Base-by-base conservation (phyloP, 148 eudicot species). In the Dysphania ambrosioides region DNA sequence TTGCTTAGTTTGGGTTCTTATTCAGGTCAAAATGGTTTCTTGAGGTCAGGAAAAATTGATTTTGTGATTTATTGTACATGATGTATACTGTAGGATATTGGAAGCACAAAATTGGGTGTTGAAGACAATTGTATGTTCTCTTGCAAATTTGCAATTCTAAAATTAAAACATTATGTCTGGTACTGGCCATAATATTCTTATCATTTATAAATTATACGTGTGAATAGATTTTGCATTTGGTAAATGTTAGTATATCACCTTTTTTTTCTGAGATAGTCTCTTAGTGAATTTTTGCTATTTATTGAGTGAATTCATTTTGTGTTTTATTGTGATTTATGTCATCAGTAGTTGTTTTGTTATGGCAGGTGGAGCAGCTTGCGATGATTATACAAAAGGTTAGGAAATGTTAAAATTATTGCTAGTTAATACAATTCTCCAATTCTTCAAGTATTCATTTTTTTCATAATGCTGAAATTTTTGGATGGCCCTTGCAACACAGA, bases 281-380 rank as follows among this genome's bases (percentile, higher is more conserved):
- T n/a, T n/a, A n/a, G n/a, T n/a, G n/a, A 4, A 4, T 38, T 38
- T 38, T 38, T 38, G 42, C 42, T 38, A 3, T 38, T 38, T 38
- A 8, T 38, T 8, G 42, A 13, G 21, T 66, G 38, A 49, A 23
- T 68, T 23, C 27, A n/a, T 68, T 44, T 27, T 42, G 56, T 68
- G 47, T 53, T 16, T 32, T 2, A 8, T 58, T 12, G n/a, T 58
- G 35, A 70, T 31, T 55, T 0, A n/a, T 70, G 13, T 21, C 2
- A 18, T 49, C 60, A 31, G 29, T 11, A 24, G 29, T 7, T 31
- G 38, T 26, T 11, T 31, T n/a, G 57, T 8, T 61, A 57, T 84
- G 78, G 85, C 90, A 91, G 97, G 84, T 91, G 69, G 85, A 81
- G 79, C 81, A 76, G 72, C 93, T 91, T 56, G 92, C 92, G 35